Evolutionary conservation across 441 rosid species (phyloP).

Genomic region (Daphne laureola): DNA sequence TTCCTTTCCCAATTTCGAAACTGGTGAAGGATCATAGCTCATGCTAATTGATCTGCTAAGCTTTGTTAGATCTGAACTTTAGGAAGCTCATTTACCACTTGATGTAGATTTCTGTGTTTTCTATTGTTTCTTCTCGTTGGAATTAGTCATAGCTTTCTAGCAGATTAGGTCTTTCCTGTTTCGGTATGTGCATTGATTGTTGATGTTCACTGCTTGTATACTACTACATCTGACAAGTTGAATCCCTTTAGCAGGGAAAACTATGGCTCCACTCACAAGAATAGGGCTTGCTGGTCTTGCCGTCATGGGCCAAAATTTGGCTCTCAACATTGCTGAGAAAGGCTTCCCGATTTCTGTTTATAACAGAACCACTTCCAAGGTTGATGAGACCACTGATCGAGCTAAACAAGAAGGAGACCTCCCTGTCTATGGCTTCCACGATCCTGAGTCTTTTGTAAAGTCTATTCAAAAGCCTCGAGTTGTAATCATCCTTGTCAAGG

Average conservation of each 20-base stretch:
- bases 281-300: constrained; percentile 93
- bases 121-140: too few relatives aligned
- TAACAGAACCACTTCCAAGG: constrained; percentile 79
- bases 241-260: constrained; percentile 23
- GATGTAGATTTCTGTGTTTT: too few relatives aligned
- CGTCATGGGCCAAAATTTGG: constrained; percentile 96
- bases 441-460: constrained; percentile 66
- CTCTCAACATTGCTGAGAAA: constrained; percentile 90
- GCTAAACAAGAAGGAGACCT: constrained; percentile 81
- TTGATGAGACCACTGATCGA: constrained; percentile 82
- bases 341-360: constrained; percentile 96
- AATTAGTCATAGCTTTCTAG: too few relatives aligned
- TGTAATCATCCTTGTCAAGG: constrained; percentile 89
- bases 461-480: constrained; percentile 91
- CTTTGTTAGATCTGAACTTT: too few relatives aligned
- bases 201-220: too few relatives aligned
- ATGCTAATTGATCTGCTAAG: too few relatives aligned
- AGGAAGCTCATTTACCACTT: too few relatives aligned
- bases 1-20: too few relatives aligned
- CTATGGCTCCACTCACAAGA: constrained; percentile 58
- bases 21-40: too few relatives aligned
- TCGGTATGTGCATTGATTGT: too few relatives aligned
- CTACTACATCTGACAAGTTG: too few relatives aligned
- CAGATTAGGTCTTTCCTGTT: too few relatives aligned
- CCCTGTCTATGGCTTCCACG: constrained; percentile 78